Conservation (phyloP, 2,329 filamentous ascomycete species). For the Neonectria coccinea region DNA sequence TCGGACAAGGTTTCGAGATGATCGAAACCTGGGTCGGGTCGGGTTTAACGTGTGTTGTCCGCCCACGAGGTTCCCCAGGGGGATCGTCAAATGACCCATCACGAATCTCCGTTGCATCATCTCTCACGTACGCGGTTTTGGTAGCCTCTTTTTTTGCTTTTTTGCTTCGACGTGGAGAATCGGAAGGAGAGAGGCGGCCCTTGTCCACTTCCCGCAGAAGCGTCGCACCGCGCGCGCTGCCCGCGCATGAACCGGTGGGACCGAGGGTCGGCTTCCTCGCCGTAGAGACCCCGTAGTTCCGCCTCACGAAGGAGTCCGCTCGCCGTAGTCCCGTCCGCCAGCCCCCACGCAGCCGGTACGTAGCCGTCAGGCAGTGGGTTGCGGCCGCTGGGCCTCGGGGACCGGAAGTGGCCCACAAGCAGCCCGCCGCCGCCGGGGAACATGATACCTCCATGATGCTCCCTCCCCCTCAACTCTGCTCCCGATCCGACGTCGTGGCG, state of each 20-base stretch:
- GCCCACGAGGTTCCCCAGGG: background rate
- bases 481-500: background rate
- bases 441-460: background rate
- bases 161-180: background rate
- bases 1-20: background rate
- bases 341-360: background rate
- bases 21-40: background rate
- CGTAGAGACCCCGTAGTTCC: constrained; percentile 11
- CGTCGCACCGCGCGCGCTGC: background rate
- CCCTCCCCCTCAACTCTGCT: background rate
- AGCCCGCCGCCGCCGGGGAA: background rate
- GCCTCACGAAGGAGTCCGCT: background rate
- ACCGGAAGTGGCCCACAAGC: background rate
- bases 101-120: constrained; percentile 19
- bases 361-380: background rate
- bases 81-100: constrained; percentile 18
- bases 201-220: background rate
- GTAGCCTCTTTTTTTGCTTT: constrained; percentile 6
- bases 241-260: constrained; percentile 26
- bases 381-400: background rate
- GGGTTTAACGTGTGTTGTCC: background rate
- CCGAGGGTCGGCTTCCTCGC: constrained; percentile 13
- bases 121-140: background rate
- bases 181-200: background rate
- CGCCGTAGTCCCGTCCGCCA: background rate